Conservation (phyloP, 805 yeast genomes). For the Saccharomycopsis sp. region DNA sequence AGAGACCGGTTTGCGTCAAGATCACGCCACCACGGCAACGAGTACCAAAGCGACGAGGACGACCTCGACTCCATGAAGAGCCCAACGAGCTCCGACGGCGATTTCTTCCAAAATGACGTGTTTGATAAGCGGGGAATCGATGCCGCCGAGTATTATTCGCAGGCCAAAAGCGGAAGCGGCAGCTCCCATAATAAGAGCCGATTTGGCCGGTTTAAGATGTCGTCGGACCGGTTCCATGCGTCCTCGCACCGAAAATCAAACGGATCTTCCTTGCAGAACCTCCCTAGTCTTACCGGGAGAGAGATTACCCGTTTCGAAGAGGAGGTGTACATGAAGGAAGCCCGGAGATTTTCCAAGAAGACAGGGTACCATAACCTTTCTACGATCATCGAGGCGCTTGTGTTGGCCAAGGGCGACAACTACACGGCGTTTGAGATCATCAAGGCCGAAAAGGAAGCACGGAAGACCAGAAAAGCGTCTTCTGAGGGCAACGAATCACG, state of each 20-base stretch:
- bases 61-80: constrained; percentile 13
- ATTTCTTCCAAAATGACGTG: constrained; percentile 13
- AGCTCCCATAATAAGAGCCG: constrained; percentile 9
- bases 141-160: constrained; percentile 11
- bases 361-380: constrained; percentile 56
- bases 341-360: constrained; percentile 39
- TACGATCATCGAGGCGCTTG: constrained; percentile 56
- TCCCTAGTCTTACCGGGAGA: constrained; percentile 43
- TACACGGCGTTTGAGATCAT: constrained; percentile 54
- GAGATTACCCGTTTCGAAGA: constrained; percentile 49
- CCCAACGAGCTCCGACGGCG: background rate
- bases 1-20: background rate
- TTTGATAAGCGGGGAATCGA: constrained; percentile 9
- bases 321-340: constrained; percentile 43
- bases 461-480: background rate
- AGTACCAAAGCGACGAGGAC: constrained; percentile 4
- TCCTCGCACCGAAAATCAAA: constrained; percentile 11
- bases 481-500: background rate
- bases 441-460: constrained; percentile 32
- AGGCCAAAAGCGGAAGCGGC: constrained; percentile 9
- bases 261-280: constrained; percentile 7
- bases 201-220: constrained; percentile 8
- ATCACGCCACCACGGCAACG: constrained; percentile 4
- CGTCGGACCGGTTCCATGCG: constrained; percentile 4
- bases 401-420: constrained; percentile 51